phyloP scores from a whole-genome alignment of 306 rosid species.

The Cucurbita ficifolia region DNA sequence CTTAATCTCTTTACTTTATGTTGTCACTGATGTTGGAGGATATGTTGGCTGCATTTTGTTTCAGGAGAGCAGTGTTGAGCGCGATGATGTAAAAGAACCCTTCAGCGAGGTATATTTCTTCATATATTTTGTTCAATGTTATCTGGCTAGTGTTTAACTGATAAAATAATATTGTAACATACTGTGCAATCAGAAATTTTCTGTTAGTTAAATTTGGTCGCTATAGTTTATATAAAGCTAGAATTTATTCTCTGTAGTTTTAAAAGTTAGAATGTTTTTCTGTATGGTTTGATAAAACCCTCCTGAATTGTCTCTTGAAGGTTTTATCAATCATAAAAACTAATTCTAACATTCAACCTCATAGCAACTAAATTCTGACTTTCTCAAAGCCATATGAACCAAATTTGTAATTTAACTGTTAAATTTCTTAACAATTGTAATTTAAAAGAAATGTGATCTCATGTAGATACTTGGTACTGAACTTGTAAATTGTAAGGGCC shows the following conservation, averaged over 20 bases:
- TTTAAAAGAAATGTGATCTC: neutral
- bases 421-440: neutral
- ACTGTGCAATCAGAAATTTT: neutral
- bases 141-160: neutral
- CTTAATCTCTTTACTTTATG: neutral
- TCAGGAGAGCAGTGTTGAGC: constrained; percentile 93
- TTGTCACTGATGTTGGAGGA: neutral
- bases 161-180: neutral
- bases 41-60: constrained; percentile 10
- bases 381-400: too few species aligned
- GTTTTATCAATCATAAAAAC: too few species aligned
- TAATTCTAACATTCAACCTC: too few species aligned
- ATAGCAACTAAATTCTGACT: too few species aligned
- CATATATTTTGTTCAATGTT: neutral
- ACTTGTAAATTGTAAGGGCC: neutral
- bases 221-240: too few species aligned
- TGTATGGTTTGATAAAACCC: too few species aligned
- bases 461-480: neutral
- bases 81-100: constrained; percentile 81
- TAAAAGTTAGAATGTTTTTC: too few species aligned
- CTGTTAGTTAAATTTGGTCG: too few species aligned
- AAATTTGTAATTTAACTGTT: too few species aligned
- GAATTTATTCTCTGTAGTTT: too few species aligned
- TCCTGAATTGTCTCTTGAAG: too few species aligned
- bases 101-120: constrained; percentile 68